A percentile compares a stretch with the other conserved stretches of the same genome.
Conservation (phyloP, 768 basidiomycete species). For the Lactifluus hygrophoroides region DNA sequence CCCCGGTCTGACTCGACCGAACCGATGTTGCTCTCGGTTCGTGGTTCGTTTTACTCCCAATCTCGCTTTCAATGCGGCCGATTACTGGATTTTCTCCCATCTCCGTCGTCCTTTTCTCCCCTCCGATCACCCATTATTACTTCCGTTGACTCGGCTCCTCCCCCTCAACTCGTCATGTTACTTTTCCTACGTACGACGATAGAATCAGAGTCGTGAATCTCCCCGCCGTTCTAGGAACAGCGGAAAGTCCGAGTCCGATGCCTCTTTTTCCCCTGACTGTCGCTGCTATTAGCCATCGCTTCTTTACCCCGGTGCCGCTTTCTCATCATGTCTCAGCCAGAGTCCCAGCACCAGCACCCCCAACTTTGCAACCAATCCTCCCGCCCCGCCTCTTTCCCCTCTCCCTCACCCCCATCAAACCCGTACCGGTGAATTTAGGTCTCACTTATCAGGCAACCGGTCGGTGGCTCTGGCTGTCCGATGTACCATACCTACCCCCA, state of each 20-base stretch:
- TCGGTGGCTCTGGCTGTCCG: slow-evolving; percentile 1
- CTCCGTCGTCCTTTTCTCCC: background rate
- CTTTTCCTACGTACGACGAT: too few species aligned
- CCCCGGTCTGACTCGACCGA: slow-evolving; percentile 2
- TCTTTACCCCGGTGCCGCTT: background rate
- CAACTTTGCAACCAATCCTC: too few species aligned
- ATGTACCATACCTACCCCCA: slow-evolving; percentile 1
- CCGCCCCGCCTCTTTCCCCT: background rate
- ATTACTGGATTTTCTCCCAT: slow-evolving; percentile 3
- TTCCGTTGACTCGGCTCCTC: background rate
- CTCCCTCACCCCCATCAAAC: slow-evolving; percentile 3
- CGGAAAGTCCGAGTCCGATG: too few species aligned
- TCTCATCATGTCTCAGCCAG: slow-evolving; percentile 1
- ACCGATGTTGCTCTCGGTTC: slow-evolving; percentile 1
- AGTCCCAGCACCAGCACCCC: too few species aligned
- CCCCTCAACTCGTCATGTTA: background rate
- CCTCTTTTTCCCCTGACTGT: too few species aligned
- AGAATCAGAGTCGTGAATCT: too few species aligned
- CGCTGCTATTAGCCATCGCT: too few species aligned
- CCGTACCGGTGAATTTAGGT: background rate
- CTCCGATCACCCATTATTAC: slow-evolving; percentile 16
- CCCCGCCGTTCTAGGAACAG: too few species aligned
- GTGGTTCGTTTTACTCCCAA: background rate
- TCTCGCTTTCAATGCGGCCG: slow-evolving; percentile 17
- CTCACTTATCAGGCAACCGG: background rate